Evolutionary conservation across 2,329 filamentous ascomycete species (phyloP).

Genomic region (Phoma sp.): DNA sequence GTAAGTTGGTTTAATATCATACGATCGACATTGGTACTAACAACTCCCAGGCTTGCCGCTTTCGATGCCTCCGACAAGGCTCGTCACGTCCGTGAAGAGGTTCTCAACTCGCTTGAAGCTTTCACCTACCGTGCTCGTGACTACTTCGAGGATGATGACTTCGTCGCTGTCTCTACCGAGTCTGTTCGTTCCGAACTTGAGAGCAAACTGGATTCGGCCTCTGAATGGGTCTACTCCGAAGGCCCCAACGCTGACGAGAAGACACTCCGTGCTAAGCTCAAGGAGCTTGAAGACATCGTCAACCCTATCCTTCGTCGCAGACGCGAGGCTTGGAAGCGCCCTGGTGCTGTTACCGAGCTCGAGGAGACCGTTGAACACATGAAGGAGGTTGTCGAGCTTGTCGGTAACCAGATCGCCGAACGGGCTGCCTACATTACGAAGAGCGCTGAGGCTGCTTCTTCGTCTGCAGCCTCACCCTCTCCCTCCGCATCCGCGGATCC

Average conservation of each 20-base stretch:
- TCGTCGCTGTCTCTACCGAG: conserved; percentile 72
- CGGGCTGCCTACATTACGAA: conserved; percentile 61
- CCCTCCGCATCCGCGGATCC: conserved; percentile 53
- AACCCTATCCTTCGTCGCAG: conserved; percentile 77
- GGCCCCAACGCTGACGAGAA: conserved; percentile 77
- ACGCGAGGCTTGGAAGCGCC: conserved; percentile 73
- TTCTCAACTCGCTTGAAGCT: conserved; percentile 88
- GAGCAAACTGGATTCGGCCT: conserved; percentile 69
- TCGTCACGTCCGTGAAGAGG: conserved; percentile 79
- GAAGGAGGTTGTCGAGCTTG: conserved; percentile 70
- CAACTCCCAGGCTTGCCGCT: conserved; percentile 68
- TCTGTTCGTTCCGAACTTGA: conserved; percentile 71
- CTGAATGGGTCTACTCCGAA: conserved; percentile 91
- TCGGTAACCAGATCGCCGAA: conserved; percentile 75
- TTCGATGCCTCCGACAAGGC: conserved; percentile 87
- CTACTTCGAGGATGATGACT: conserved; percentile 76
- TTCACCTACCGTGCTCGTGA: conserved; percentile 91
- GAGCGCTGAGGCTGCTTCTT: conserved; percentile 42
- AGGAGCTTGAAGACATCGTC: conserved; percentile 77
- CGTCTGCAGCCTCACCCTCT: conserved; percentile 52
- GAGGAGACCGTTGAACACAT: conserved; percentile 75
- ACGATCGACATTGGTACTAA: conserved; percentile 17
- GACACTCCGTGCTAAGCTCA: conserved; percentile 76
- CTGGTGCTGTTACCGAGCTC: conserved; percentile 70
- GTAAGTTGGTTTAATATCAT: conserved; percentile 26